phyloP scores from a whole-genome alignment of 306 rosid species.

The Vigna unguiculata region DNA sequence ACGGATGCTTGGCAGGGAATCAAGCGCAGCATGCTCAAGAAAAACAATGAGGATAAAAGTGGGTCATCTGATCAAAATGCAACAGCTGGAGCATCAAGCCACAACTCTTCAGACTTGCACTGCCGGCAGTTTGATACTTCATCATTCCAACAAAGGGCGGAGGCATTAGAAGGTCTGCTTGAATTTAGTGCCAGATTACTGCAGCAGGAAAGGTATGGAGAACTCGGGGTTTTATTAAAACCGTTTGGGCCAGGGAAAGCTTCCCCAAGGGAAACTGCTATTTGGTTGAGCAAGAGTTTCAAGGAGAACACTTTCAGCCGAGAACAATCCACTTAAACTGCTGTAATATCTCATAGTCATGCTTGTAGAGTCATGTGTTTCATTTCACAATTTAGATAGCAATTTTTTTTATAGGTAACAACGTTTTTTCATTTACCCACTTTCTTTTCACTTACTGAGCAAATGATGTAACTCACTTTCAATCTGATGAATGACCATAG shows the following conservation, averaged over 20 bases:
- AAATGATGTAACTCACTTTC: slow-evolving; percentile 20
- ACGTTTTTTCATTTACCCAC: slow-evolving; percentile 22
- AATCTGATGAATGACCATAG: slow-evolving; percentile 27
- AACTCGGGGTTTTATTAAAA: slow-evolving; percentile 85
- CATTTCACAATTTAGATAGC: slow-evolving; percentile 45
- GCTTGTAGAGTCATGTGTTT: slow-evolving; percentile 42
- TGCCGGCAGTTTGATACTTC: slow-evolving; percentile 73
- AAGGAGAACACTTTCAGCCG: slow-evolving; percentile 69
- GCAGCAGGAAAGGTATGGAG: slow-evolving; percentile 83
- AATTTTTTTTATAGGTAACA: slow-evolving; percentile 46
- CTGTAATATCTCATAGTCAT: slow-evolving; percentile 37
- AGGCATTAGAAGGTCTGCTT: slow-evolving; percentile 90
- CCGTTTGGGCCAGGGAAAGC: slow-evolving; percentile 94
- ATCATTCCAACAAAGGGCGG: slow-evolving; percentile 84
- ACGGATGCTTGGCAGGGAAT: slow-evolving; percentile 70
- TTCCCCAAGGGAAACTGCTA: slow-evolving; percentile 95
- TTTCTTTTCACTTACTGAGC: slow-evolving; percentile 16
- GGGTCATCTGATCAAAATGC: slow-evolving; percentile 80
- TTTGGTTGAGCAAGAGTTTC: slow-evolving; percentile 91
- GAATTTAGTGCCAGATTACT: slow-evolving; percentile 93
- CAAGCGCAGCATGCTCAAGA: slow-evolving; percentile 54
- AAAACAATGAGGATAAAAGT: slow-evolving; percentile 50
- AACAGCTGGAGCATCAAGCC: slow-evolving; percentile 90
- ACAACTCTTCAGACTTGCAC: slow-evolving; percentile 68
- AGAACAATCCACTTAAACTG: slow-evolving; percentile 50